Evolutionary conservation across 306 rosid species (phyloP).

Genomic region (Herpetospermum pedunculosum): DNA sequence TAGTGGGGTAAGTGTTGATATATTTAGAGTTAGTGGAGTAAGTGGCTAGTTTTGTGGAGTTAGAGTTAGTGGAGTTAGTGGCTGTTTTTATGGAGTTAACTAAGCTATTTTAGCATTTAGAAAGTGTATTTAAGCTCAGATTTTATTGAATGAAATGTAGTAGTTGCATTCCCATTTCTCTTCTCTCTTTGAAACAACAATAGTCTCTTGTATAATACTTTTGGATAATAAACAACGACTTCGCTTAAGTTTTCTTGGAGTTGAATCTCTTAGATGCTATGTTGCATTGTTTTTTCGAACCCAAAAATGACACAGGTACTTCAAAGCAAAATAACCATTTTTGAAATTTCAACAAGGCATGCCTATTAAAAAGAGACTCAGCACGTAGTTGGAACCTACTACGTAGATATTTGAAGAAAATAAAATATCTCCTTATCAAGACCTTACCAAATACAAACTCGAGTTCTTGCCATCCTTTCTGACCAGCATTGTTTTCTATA

Average conservation of each 20-base stretch:
- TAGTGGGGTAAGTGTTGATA: too few species aligned
- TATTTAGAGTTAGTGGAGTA: too few species aligned
- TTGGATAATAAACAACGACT: neutral
- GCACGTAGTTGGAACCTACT: neutral
- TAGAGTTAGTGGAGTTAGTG: too few species aligned
- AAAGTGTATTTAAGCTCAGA: too few species aligned
- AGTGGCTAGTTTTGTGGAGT: too few species aligned
- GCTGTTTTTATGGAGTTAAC: too few species aligned
- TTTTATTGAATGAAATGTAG: too few species aligned
- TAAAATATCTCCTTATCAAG: neutral
- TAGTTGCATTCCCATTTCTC: too few species aligned
- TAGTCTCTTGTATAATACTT: neutral
- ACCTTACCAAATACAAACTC: constrained; percentile 82
- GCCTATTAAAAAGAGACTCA: neutral
- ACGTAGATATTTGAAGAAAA: neutral
- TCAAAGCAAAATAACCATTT: neutral
- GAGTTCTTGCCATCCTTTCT: constrained; percentile 71
- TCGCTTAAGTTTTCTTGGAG: neutral
- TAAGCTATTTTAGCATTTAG: too few species aligned
- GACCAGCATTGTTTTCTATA: constrained; percentile 57
- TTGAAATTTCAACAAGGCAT: neutral
- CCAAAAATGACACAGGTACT: neutral
- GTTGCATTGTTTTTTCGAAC: neutral
- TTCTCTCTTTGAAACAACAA: too few species aligned
- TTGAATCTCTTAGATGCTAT: neutral